A percentile compares a stretch with the other conserved stretches of the same genome.
Conservation (phyloP, 2,329 filamentous ascomycete species). For the Phialophora chinensis region DNA sequence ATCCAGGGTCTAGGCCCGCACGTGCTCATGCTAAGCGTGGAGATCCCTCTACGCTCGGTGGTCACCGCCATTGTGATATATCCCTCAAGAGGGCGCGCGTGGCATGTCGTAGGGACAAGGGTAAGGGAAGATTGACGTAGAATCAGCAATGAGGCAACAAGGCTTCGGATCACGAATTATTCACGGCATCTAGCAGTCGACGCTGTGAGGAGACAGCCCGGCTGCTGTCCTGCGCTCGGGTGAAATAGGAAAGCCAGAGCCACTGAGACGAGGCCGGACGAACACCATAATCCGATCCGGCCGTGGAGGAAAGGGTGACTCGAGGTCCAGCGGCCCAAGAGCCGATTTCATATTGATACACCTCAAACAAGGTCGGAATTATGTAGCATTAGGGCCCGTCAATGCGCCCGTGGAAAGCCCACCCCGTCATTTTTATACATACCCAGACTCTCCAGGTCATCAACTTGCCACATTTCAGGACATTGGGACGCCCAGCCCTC, state of each 20-base stretch:
- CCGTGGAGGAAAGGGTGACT: neutral
- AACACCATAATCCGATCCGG: neutral
- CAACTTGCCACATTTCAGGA: slow-evolving; percentile 2
- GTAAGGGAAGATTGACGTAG: neutral
- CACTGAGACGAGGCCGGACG: neutral
- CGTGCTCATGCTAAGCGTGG: slow-evolving; percentile 13
- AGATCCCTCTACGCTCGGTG: neutral
- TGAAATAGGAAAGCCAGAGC: neutral
- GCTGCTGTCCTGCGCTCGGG: neutral
- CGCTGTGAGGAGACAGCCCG: neutral
- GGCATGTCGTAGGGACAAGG: neutral
- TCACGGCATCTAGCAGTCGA: neutral
- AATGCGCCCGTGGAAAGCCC: neutral
- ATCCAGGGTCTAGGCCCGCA: slow-evolving; percentile 13
- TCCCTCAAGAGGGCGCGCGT: neutral
- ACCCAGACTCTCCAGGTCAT: neutral
- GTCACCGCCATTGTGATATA: slow-evolving; percentile 16
- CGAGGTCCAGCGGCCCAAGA: neutral
- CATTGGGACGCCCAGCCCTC: neutral
- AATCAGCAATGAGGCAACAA: neutral
- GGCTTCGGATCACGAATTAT: slow-evolving; percentile 12
- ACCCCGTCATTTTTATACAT: neutral
- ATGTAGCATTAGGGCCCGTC: neutral
- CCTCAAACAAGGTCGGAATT: neutral
- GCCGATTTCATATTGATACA: neutral